These are phyloP conservation scores for Bonia amplexicaulis DNA, from an alignment of 176 grass and related monocot species.

Conservation along the genomic window DNA sequence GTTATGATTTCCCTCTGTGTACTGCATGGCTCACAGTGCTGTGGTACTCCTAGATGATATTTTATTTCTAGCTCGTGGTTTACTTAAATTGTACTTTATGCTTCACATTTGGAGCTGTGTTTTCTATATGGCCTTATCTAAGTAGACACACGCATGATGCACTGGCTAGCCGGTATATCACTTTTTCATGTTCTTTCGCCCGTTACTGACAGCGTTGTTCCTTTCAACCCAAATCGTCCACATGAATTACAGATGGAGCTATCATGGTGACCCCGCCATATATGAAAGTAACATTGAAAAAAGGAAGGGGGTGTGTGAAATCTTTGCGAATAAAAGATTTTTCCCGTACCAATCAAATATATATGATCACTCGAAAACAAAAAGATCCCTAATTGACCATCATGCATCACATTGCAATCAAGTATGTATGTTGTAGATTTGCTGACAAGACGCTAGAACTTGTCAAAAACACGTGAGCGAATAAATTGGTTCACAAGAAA, in stretches of 20 bases:
- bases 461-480: background rate
- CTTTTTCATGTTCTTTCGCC: background rate
- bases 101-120: background rate
- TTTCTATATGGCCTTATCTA: background rate
- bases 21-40: background rate
- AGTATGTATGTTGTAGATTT: background rate
- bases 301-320: background rate
- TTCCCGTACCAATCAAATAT: background rate
- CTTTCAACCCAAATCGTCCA: background rate
- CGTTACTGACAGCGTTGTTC: background rate
- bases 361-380: background rate
- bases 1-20: no score
- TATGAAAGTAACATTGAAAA: background rate
- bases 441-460: background rate
- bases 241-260: conserved; percentile 1
- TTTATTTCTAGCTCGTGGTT: background rate
- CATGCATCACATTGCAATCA: conserved; percentile 5
- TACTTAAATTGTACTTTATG: background rate
- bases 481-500: background rate
- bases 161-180: background rate
- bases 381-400: conserved; percentile 1
- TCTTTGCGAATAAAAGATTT: background rate
- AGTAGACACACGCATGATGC: background rate
- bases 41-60: background rate
- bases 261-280: background rate